Evolutionary conservation across 1,284 basidiomycete genomes (phyloP).

Genomic region (Marasmius oreades): DNA sequence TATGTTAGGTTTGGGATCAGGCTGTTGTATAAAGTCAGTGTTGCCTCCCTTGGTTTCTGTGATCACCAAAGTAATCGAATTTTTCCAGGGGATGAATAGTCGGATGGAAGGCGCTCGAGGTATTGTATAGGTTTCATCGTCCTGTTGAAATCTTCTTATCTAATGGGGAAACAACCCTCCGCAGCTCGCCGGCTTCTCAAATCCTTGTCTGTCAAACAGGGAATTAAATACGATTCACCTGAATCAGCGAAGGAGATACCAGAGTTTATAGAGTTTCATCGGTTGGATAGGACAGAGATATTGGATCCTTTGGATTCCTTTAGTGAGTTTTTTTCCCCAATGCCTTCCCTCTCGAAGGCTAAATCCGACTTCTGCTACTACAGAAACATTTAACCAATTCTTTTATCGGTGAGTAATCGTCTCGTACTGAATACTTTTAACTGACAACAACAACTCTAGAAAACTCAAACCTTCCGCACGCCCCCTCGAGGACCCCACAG

Average conservation of each 20-base stretch:
- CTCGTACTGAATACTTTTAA: not conserved
- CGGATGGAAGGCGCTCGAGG: constrained; percentile 84
- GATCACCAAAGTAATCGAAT: not conserved
- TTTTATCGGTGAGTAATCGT: constrained; percentile 54
- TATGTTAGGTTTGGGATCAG: constrained; percentile 95
- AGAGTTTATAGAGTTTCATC: constrained; percentile 88
- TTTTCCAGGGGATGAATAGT: constrained; percentile 64
- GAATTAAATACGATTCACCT: constrained; percentile 87
- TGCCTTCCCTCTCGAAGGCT: too few species aligned
- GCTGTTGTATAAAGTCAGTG: constrained; percentile 74
- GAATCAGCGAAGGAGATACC: constrained; percentile 84
- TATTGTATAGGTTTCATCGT: not conserved
- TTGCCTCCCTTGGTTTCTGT: not conserved
- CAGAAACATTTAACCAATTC: constrained; percentile 81
- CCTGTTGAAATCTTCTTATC: not conserved
- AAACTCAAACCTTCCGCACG: constrained; percentile 85
- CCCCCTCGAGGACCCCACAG: constrained; percentile 69
- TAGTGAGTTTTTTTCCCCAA: constrained; percentile 60
- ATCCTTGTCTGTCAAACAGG: constrained; percentile 92
- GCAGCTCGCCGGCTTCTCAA: constrained; percentile 76
- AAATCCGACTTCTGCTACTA: not conserved
- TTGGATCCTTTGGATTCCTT: constrained; percentile 81
- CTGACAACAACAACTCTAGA: not conserved
- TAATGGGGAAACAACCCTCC: not conserved
- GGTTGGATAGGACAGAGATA: constrained; percentile 81